phyloP scores from a whole-genome alignment of 2,329 filamentous ascomycete genomes.

The Clathrospora elynae region DNA sequence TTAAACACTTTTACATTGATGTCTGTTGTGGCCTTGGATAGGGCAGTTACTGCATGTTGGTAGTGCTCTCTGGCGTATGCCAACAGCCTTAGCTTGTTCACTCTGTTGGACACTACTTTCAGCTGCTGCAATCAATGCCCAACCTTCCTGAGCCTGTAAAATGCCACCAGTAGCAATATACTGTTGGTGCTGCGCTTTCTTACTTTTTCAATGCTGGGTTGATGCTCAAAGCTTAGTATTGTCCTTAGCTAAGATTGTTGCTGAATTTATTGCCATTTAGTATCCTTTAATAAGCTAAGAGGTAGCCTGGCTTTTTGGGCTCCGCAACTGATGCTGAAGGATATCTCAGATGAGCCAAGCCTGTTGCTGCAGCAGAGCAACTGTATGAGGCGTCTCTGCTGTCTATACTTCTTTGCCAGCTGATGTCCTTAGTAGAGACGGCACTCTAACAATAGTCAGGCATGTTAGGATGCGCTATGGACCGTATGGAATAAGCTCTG shows the following conservation, averaged over 20 bases:
- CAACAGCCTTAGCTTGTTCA: no score
- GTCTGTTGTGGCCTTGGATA: no score
- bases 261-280: background rate
- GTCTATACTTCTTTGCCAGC: background rate
- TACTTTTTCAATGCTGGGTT: background rate
- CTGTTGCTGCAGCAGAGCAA: background rate
- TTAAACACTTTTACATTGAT: background rate
- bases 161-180: no score
- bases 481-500: constrained; percentile 18
- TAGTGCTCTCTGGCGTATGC: no score
- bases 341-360: background rate
- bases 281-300: background rate
- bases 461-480: constrained; percentile 18
- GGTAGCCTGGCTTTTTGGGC: background rate
- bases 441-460: constrained; percentile 8
- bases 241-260: background rate
- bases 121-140: no score
- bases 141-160: no score
- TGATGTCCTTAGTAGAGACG: constrained; percentile 17
- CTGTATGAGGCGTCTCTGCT: background rate
- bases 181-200: background rate
- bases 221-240: background rate
- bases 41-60: no score
- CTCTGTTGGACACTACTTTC: no score
- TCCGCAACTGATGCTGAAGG: background rate